Evolutionary conservation across 257 asterid genomes (phyloP).

Genomic region (Nicotiana otophora): DNA sequence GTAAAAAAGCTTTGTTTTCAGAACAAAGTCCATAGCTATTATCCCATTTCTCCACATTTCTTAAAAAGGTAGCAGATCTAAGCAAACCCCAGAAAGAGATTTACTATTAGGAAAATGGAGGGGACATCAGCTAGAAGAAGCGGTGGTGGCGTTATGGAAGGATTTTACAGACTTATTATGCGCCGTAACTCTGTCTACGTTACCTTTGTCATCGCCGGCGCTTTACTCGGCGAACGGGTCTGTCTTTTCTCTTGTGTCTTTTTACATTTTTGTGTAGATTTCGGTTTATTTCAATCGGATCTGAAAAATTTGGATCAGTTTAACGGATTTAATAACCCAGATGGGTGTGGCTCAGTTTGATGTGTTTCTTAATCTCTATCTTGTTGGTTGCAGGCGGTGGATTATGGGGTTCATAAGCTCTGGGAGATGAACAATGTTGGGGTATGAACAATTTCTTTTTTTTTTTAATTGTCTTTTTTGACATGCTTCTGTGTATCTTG

Average conservation of each 20-base stretch:
- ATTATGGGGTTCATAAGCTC: conserved; percentile 50
- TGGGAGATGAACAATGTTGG: conserved; percentile 73
- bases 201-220: conserved; percentile 16
- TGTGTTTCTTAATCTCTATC: conserved; percentile 1
- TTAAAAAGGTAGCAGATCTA: neutral
- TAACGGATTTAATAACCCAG: neutral
- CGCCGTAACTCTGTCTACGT: conserved; percentile 81
- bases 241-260: neutral
- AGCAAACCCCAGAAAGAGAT: neutral
- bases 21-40: neutral
- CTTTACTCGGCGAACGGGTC: conserved; percentile 15
- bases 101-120: neutral
- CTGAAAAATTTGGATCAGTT: conserved; percentile 8
- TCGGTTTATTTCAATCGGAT: conserved; percentile 22
- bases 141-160: conserved; percentile 67
- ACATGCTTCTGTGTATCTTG: neutral
- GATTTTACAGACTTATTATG: conserved; percentile 67
- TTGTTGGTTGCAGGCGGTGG: conserved; percentile 50
- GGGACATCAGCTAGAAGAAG: conserved; percentile 34
- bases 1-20: neutral
- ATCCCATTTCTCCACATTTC: neutral
- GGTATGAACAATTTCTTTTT: conserved; percentile 25
- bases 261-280: neutral
- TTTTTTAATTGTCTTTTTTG: neutral
- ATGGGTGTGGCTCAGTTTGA: neutral